phyloP scores from a whole-genome alignment of 1,284 basidiomycete genomes.

The Puccinia polysora region DNA sequence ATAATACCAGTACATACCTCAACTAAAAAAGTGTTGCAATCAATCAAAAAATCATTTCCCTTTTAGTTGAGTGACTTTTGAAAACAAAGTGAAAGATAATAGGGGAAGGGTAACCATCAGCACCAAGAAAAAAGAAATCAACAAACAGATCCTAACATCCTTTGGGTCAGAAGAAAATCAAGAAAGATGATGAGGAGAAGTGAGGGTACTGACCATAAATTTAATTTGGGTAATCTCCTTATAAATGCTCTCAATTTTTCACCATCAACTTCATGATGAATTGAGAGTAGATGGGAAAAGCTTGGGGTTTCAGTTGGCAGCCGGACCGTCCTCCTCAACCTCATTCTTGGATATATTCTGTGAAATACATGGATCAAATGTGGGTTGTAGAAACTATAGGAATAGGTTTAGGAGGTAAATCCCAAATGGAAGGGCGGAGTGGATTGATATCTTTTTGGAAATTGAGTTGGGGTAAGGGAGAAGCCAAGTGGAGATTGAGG shows the following conservation, averaged over 20 bases:
- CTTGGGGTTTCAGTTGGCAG: constrained; percentile 53
- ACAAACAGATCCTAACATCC: too few relatives aligned
- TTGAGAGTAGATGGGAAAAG: constrained; percentile 50
- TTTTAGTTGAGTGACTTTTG: constrained; percentile 80
- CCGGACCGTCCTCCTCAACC: constrained; percentile 83
- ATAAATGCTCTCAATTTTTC: constrained; percentile 97
- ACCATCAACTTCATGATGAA: constrained; percentile 58
- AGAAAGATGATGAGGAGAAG: too few relatives aligned
- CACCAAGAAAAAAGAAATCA: too few relatives aligned
- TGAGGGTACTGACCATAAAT: constrained; percentile 69
- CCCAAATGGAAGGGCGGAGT: constrained; percentile 45
- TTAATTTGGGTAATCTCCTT: constrained; percentile 88
- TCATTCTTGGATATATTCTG: constrained; percentile 89
- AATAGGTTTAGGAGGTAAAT: constrained; percentile 60
- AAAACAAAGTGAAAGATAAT: constrained; percentile 46
- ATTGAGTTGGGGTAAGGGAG: constrained; percentile 48
- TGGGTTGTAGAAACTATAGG: constrained; percentile 81
- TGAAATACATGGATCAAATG: constrained; percentile 91
- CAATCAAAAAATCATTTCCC: constrained; percentile 75
- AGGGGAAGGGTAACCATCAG: background rate
- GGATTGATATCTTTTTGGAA: constrained; percentile 51
- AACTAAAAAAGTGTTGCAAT: constrained; percentile 64
- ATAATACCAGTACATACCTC: constrained; percentile 36
- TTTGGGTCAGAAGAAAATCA: too few relatives aligned
- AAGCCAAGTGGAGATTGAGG: background rate